Evolutionary conservation across 1,284 basidiomycete genomes (phyloP).

Genomic region (Malassezia equina): DNA sequence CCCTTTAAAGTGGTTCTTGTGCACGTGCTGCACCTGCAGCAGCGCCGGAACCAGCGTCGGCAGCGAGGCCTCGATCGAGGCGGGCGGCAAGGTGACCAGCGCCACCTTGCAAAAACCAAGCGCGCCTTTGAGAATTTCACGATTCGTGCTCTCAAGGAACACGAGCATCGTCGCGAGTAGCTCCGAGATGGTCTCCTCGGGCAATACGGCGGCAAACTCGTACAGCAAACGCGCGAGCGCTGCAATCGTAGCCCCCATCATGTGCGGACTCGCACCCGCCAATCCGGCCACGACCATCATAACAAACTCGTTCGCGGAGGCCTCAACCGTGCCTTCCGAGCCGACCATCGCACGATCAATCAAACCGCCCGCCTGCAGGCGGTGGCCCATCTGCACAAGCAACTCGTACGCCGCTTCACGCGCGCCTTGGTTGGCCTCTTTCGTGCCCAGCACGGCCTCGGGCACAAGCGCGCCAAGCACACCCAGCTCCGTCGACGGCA

Average conservation of each 20-base stretch:
- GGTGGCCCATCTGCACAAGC: slow-evolving; percentile 79
- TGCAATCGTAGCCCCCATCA: slow-evolving; percentile 94
- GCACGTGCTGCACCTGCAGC: slow-evolving; percentile 84
- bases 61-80: slow-evolving; percentile 66
- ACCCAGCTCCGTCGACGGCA: slow-evolving; percentile 67
- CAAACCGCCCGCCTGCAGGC: slow-evolving; percentile 77
- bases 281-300: slow-evolving; percentile 95
- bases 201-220: slow-evolving; percentile 73
- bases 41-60: slow-evolving; percentile 70
- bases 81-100: slow-evolving; percentile 68
- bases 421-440: slow-evolving; percentile 90
- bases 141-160: slow-evolving; percentile 82
- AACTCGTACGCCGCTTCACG: slow-evolving; percentile 81
- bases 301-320: slow-evolving; percentile 81
- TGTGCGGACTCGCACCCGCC: slow-evolving; percentile 85
- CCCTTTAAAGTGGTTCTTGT: slow-evolving; percentile 96
- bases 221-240: slow-evolving; percentile 86
- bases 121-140: slow-evolving; percentile 93
- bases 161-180: slow-evolving; percentile 77
- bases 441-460: slow-evolving; percentile 92
- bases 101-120: slow-evolving; percentile 91
- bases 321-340: slow-evolving; percentile 54
- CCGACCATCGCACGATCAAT: slow-evolving; percentile 56
- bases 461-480: slow-evolving; percentile 80
- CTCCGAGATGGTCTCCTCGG: slow-evolving; percentile 68